A percentile compares a stretch with the other conserved stretches of the same genome.
Conservation (phyloP, 768 basidiomycete species). For the Mycena filopes region DNA sequence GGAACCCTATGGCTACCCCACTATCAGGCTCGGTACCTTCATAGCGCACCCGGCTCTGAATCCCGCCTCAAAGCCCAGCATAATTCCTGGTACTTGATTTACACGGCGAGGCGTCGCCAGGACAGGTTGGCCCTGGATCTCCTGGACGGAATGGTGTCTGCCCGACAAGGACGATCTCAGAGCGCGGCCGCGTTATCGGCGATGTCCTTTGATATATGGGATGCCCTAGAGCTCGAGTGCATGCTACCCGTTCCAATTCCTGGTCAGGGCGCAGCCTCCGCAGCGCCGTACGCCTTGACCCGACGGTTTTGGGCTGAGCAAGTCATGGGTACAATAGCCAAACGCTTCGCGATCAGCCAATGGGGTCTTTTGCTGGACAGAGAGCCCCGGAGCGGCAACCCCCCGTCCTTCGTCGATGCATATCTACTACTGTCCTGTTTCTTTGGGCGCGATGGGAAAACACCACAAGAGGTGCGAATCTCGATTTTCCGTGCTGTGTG, state of each 20-base stretch:
- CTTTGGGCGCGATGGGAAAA: conserved; percentile 47
- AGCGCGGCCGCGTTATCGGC: conserved; percentile 51
- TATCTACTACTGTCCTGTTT: conserved; percentile 65
- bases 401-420: conserved; percentile 37
- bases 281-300: conserved; percentile 47
- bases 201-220: conserved; percentile 66
- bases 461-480: conserved; percentile 52
- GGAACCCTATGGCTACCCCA: conserved; percentile 62
- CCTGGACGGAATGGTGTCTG: conserved; percentile 52
- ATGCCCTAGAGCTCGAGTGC: conserved; percentile 56
- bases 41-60: conserved; percentile 52
- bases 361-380: conserved; percentile 57
- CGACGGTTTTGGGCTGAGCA: conserved; percentile 62
- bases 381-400: conserved; percentile 1
- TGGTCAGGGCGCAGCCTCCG: conserved; percentile 11
- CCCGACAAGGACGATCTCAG: conserved; percentile 50
- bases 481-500: not conserved
- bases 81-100: conserved; percentile 56
- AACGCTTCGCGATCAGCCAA: conserved; percentile 49
- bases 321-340: conserved; percentile 56
- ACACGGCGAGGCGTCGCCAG: conserved; percentile 53
- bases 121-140: conserved; percentile 54
- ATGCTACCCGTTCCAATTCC: conserved; percentile 46
- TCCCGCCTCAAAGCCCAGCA: conserved; percentile 40
- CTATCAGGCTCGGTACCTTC: conserved; percentile 60